Conservation (phyloP, 805 yeast species). For the Maudiozyma barnettii region DNA sequence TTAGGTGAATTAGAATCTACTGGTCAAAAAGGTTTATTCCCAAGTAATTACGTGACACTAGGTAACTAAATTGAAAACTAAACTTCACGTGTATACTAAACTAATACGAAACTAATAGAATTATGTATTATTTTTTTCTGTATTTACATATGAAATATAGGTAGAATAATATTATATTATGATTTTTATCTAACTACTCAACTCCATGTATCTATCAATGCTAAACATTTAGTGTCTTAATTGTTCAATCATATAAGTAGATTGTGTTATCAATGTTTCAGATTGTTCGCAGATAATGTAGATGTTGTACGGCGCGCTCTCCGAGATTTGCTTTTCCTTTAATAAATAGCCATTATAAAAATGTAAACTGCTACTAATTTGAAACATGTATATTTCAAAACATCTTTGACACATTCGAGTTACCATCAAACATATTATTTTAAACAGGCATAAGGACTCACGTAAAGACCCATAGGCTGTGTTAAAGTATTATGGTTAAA, state of each 20-base stretch:
- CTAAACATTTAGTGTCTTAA: too few relatives aligned
- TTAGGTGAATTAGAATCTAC: constrained; percentile 56
- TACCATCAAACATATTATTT: too few relatives aligned
- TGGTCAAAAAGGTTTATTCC: constrained; percentile 83
- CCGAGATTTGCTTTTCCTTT: too few relatives aligned
- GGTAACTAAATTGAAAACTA: constrained; percentile 8
- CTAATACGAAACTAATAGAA: not conserved
- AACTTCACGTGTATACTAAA: not conserved
- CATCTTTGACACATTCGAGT: not conserved
- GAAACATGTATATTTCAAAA: not conserved
- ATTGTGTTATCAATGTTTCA: too few relatives aligned
- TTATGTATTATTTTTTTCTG: too few relatives aligned
- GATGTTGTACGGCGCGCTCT: too few relatives aligned
- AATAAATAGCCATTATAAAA: not conserved
- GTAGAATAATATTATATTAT: too few relatives aligned
- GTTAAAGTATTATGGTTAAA: not conserved
- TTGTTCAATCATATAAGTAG: too few relatives aligned
- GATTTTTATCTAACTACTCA: too few relatives aligned
- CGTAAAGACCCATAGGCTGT: not conserved
- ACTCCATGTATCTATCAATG: too few relatives aligned
- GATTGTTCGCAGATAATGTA: too few relatives aligned
- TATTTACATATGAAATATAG: too few relatives aligned
- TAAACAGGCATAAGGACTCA: not conserved
- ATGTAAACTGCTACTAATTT: not conserved
- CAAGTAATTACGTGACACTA: constrained; percentile 72